A percentile compares a stretch with the other conserved stretches of the same genome.
These are phyloP conservation scores for Laguncularia racemosa DNA, from an alignment of 345 rosid genomes.

Conservation along the genomic window DNA sequence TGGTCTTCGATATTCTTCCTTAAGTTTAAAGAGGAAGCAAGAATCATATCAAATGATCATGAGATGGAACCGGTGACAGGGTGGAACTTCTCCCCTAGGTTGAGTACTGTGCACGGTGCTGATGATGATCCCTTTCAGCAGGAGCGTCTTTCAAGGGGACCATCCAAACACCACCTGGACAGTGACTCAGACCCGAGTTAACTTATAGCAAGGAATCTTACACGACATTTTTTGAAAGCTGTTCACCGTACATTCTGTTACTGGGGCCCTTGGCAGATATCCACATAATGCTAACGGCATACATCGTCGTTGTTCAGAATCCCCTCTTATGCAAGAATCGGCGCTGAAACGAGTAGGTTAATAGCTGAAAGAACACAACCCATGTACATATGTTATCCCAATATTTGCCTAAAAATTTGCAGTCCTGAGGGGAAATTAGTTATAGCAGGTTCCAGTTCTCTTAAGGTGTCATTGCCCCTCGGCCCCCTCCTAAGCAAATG, in stretches of 20 bases:
- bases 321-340: too few species aligned
- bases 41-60: constrained; percentile 24
- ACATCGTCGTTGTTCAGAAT: too few species aligned
- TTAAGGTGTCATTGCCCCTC: too few species aligned
- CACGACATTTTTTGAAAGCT: neutral
- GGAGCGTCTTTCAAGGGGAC: constrained; percentile 43
- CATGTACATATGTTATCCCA: too few species aligned
- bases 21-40: constrained; percentile 73
- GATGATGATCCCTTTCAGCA: constrained; percentile 88
- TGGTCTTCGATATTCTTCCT: constrained; percentile 72
- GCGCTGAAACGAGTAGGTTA: too few species aligned
- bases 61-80: constrained; percentile 41
- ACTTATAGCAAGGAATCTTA: neutral
- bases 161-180: constrained; percentile 12
- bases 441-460: too few species aligned
- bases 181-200: constrained; percentile 5
- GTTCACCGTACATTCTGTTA: neutral
- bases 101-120: constrained; percentile 61
- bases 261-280: neutral
- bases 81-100: constrained; percentile 70
- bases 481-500: too few species aligned
- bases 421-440: too few species aligned
- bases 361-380: too few species aligned
- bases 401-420: too few species aligned
- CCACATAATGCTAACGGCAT: neutral